phyloP scores from a whole-genome alignment of 1,284 basidiomycete species.

The Heterobasidion parviporum region DNA sequence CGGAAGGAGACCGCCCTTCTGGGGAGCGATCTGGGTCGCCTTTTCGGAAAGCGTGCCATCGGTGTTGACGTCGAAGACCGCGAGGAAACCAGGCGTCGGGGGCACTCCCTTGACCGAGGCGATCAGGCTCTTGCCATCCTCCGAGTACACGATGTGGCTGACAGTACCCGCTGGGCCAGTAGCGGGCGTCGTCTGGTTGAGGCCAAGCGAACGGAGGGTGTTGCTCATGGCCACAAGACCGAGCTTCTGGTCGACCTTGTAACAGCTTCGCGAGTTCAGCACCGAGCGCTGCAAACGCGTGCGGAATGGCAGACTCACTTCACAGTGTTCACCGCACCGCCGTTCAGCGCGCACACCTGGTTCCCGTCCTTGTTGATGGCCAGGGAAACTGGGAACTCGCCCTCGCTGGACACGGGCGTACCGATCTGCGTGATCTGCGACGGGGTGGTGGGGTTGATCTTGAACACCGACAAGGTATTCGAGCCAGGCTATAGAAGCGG shows the following conservation, averaged over 20 bases:
- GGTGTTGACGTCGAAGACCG: conserved; percentile 33
- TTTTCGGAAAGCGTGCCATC: conserved; percentile 33
- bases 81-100: conserved; percentile 35
- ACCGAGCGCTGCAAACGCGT: too few relatives aligned
- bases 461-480: conserved; percentile 37
- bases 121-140: conserved; percentile 33
- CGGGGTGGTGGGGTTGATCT: conserved; percentile 33
- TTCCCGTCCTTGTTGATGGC: conserved; percentile 32
- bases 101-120: conserved; percentile 40
- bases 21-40: conserved; percentile 27
- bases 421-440: conserved; percentile 31
- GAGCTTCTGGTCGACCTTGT: conserved; percentile 28
- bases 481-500: conserved; percentile 29
- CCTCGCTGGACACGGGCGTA: conserved; percentile 30
- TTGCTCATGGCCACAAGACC: conserved; percentile 31
- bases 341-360: conserved; percentile 36
- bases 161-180: conserved; percentile 29
- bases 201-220: conserved; percentile 29
- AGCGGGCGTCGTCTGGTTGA: conserved; percentile 37
- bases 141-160: conserved; percentile 36
- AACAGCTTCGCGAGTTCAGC: conserved; percentile 26
- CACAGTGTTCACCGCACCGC: conserved; percentile 38
- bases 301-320: conserved; percentile 21
- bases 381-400: conserved; percentile 41
- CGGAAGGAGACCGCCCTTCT: conserved; percentile 32